Conservation (phyloP, 768 basidiomycete species). For the Mycena capillaripes region DNA sequence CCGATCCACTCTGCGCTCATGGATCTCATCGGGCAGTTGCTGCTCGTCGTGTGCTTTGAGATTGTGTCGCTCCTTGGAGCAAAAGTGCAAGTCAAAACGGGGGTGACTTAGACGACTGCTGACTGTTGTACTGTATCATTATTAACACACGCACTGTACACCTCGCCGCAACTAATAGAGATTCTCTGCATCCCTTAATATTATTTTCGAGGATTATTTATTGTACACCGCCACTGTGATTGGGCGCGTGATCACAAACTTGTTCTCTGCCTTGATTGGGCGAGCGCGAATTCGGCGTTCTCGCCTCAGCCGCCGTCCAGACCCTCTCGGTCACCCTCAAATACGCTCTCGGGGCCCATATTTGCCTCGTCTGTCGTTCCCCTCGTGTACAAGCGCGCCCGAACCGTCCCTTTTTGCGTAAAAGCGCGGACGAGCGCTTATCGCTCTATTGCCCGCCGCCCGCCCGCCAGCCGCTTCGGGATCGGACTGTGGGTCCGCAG, state of each 20-base stretch:
- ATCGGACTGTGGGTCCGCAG: neutral
- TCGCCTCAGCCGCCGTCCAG: neutral
- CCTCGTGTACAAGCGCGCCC: conserved; percentile 13
- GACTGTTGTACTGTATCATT: no score
- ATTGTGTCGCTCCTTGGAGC: conserved; percentile 66
- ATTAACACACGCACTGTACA: conserved; percentile 11
- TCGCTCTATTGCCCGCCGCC: neutral
- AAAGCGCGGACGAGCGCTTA: conserved; percentile 2
- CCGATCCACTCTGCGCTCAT: conserved; percentile 92
- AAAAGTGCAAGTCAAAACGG: conserved; percentile 39
- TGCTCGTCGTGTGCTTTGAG: conserved; percentile 84
- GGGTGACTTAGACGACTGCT: neutral
- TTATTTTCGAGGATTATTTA: neutral
- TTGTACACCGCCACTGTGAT: conserved; percentile 15
- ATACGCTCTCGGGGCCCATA: neutral
- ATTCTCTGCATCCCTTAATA: no score
- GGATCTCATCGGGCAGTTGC: conserved; percentile 86
- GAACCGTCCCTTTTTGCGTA: conserved; percentile 17
- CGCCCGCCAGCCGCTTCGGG: neutral
- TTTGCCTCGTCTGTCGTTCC: neutral
- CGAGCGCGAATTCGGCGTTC: conserved; percentile 21
- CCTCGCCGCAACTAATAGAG: no score
- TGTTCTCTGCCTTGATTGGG: conserved; percentile 31
- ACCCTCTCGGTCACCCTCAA: conserved; percentile 1
- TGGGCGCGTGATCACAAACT: conserved; percentile 17